phyloP scores from a whole-genome alignment of 495 filamentous ascomycete genomes.

The Lasiosphaeria ovina region DNA sequence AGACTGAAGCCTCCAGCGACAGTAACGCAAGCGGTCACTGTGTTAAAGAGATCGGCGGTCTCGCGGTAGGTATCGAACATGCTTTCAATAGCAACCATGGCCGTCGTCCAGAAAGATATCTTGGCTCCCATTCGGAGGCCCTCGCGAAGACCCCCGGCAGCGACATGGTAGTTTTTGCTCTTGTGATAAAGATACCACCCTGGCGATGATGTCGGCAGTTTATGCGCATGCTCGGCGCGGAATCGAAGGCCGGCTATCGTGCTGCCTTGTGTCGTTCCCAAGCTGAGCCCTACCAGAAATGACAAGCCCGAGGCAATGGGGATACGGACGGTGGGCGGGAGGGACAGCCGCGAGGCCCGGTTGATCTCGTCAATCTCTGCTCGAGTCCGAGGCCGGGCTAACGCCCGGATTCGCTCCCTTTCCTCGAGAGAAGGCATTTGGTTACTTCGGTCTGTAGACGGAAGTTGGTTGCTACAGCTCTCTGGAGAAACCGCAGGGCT shows the following conservation, averaged over 20 bases:
- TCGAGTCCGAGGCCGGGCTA: constrained; percentile 11
- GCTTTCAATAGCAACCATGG: constrained; percentile 77
- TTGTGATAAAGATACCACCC: constrained; percentile 99
- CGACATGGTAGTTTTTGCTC: constrained; percentile 85
- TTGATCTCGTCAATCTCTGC: constrained; percentile 20
- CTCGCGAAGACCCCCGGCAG: constrained; percentile 70
- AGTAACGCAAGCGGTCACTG: constrained; percentile 73
- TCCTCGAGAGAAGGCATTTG: neutral
- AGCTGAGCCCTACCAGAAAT: constrained; percentile 60
- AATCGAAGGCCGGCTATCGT: constrained; percentile 74
- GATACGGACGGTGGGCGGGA: constrained; percentile 57
- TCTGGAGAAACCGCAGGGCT: neutral
- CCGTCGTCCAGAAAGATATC: constrained; percentile 61
- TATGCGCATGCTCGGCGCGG: constrained; percentile 89
- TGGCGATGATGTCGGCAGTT: constrained; percentile 71
- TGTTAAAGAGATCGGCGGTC: constrained; percentile 69
- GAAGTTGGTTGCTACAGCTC: constrained; percentile 5
- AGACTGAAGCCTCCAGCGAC: constrained; percentile 83
- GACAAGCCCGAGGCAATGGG: constrained; percentile 57
- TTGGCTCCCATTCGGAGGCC: constrained; percentile 73
- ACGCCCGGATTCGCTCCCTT: constrained; percentile 9
- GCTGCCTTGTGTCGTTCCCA: constrained; percentile 73
- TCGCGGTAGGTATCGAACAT: constrained; percentile 75
- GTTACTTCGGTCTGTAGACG: constrained; percentile 4
- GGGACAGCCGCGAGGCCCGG: constrained; percentile 57